Evolutionary conservation across 345 rosid genomes (phyloP).

Genomic region (Syzygium aromaticum): DNA sequence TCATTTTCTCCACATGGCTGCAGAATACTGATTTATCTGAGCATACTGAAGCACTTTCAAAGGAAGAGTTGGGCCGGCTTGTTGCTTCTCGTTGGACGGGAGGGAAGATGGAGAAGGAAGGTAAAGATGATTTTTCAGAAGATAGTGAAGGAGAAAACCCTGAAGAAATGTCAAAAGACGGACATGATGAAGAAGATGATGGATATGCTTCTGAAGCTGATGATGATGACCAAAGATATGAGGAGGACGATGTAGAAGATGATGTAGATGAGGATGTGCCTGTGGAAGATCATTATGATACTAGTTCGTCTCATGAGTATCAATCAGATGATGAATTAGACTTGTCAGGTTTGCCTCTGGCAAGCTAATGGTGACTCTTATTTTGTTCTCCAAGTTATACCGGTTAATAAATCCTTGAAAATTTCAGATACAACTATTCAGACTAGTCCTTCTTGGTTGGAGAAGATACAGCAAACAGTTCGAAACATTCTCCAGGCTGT

Average conservation of each 20-base stretch:
- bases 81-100: conserved; percentile 99
- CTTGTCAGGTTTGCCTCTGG: conserved; percentile 38
- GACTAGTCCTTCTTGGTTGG: conserved; percentile 73
- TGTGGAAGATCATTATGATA: conserved; percentile 49
- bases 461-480: conserved; percentile 71
- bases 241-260: conserved; percentile 38
- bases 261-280: conserved; percentile 38
- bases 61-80: conserved; percentile 90
- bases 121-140: conserved; percentile 16
- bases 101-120: conserved; percentile 40
- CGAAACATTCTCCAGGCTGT: conserved; percentile 64
- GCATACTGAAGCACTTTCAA: conserved; percentile 61
- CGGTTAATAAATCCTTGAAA: background rate
- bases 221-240: conserved; percentile 46
- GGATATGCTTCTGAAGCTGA: conserved; percentile 70
- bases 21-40: conserved; percentile 42
- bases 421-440: conserved; percentile 3
- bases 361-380: conserved; percentile 1
- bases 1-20: background rate
- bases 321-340: conserved; percentile 21
- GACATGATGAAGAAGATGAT: conserved; percentile 46
- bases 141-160: conserved; percentile 30
- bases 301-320: conserved; percentile 32
- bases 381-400: background rate
- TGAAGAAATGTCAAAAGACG: conserved; percentile 35